Evolutionary conservation across 345 rosid species (phyloP), one percentile per base, ranked within the genome.

Genomic region (Theobroma cacao): DNA sequence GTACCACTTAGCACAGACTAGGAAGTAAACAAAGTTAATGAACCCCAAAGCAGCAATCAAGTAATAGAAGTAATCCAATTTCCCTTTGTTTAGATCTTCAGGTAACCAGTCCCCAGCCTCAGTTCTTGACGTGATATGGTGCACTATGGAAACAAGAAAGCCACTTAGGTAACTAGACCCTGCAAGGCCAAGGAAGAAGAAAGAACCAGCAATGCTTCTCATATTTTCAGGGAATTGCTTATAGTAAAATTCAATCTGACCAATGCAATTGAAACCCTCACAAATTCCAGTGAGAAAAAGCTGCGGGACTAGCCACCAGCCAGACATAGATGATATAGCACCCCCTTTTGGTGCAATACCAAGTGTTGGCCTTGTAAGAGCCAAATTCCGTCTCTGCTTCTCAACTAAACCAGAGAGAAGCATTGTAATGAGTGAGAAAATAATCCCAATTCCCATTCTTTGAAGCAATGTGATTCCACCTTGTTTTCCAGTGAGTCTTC

Each of bases 251-350:
- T 80, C 82, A 30, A 74, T 38, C 62, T 74, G 78, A 13, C 75
- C 82, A 9, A 80, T 74, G 67, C n/a, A 13, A 9, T 10, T 8
- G 60, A 80, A 75, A 12, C 66, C 75, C 38, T 75, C 70, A 1
- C 48, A 43, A 12, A 75, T 4, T 26, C 78, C 82, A 1, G 36
- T 28, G 1, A 80, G 66, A 24, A 66, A 30, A 0, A 75, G 82
- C 59, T 75, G 82, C 2, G 82, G 82, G 34, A 80, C 47, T n/a
- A 80, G 59, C 78, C 82, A 80, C 34, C 75, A 28, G 0, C 22
- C 66, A 0, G 82, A 75, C 82, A 80, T 80, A 1, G 78, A 64
- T 7, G 82, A 80, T 3, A 75, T 66, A 1, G 31, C 45, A 11
- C 75, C 74, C 2, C 82, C 75, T 15, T 67, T 80, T 0, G 60